These are phyloP conservation scores for Kregervanrija fluxuum DNA, from an alignment of 805 yeast genomes.

Conservation along the genomic window DNA sequence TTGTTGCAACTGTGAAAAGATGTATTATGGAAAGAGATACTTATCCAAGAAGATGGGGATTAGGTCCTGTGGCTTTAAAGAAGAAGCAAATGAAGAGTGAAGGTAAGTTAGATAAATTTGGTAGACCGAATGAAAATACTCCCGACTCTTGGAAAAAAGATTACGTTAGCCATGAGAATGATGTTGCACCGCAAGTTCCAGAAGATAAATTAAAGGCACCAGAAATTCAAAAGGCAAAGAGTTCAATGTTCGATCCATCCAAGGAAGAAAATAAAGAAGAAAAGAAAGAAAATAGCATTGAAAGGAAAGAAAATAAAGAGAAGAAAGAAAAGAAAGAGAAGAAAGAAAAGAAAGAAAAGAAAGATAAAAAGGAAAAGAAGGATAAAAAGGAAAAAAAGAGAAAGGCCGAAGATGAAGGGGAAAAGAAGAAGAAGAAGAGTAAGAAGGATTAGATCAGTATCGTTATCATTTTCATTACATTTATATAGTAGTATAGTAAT, in stretches of 20 bases:
- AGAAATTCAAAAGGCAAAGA: slow-evolving; percentile 36
- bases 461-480: not conserved
- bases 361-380: slow-evolving; percentile 23
- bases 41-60: slow-evolving; percentile 99
- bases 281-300: slow-evolving; percentile 17
- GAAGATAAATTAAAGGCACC: slow-evolving; percentile 39
- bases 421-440: slow-evolving; percentile 23
- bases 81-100: slow-evolving; percentile 97
- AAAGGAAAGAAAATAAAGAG: slow-evolving; percentile 42
- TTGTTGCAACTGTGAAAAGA: slow-evolving; percentile 97
- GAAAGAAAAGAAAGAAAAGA: slow-evolving; percentile 56
- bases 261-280: slow-evolving; percentile 18
- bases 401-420: slow-evolving; percentile 24
- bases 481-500: not conserved
- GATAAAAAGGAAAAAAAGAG: slow-evolving; percentile 33
- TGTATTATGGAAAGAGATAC: slow-evolving; percentile 99
- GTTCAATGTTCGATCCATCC: slow-evolving; percentile 31
- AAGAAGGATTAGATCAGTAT: slow-evolving; percentile 9
- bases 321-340: slow-evolving; percentile 49
- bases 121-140: slow-evolving; percentile 88
- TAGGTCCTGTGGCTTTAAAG: slow-evolving; percentile 97
- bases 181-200: slow-evolving; percentile 54
- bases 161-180: slow-evolving; percentile 66
- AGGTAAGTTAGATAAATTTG: slow-evolving; percentile 94
- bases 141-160: slow-evolving; percentile 87